Evolutionary conservation across 768 basidiomycete species (phyloP), one percentile per base, ranked within the genome.

Genomic region (Phlebiopsis gigantea): DNA sequence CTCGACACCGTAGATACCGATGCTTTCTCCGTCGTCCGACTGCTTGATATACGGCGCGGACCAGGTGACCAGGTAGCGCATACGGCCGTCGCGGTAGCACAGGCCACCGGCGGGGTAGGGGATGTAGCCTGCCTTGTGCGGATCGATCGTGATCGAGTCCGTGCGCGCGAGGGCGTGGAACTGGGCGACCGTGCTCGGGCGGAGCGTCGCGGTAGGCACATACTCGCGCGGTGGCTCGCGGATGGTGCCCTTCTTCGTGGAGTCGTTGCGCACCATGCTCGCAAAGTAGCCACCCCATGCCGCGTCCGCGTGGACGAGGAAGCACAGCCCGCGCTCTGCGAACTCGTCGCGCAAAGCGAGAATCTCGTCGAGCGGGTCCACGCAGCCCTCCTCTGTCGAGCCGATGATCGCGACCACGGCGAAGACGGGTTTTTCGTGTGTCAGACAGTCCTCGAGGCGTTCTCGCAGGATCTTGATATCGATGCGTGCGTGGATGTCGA

Each of bases 231-330:
- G 52, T 43, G 46, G 50, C 39, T 39, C 59, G 55, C 47, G 17
- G 22, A 25, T 12, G 10, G 15, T n/a, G 24, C 19, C 28, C 19
- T 31, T 26, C 54, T 54, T 44, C 10, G 9, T 9, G 12, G 34
- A 17, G 34, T 39, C 17, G 29, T 65, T 62, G 28, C 64, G 65
- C 29, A 72, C 58, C 62, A 70, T 69, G 2, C 68, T 66, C 4
- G 69, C 63, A 55, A 78, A 79, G 62, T 78, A 79, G 4, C 72
- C 74, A 4, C 78, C 77, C 78, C 77, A 78, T 1, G 77, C 77
- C 5, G 72, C 77, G 55, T 79, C 77, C 17, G 70, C 73, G 51
- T 78, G 77, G 4, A 78, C 57, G 19, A 76, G 29, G 60, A 78
- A 78, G 0, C 63, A 67, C 14, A 78, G 62, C 0, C 76, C 76